A percentile compares a stretch with the other conserved stretches of the same genome.
These are phyloP conservation scores for Acanthamoeba lenticulata DNA, from an alignment of 208 protist species.

Conservation along the genomic window DNA sequence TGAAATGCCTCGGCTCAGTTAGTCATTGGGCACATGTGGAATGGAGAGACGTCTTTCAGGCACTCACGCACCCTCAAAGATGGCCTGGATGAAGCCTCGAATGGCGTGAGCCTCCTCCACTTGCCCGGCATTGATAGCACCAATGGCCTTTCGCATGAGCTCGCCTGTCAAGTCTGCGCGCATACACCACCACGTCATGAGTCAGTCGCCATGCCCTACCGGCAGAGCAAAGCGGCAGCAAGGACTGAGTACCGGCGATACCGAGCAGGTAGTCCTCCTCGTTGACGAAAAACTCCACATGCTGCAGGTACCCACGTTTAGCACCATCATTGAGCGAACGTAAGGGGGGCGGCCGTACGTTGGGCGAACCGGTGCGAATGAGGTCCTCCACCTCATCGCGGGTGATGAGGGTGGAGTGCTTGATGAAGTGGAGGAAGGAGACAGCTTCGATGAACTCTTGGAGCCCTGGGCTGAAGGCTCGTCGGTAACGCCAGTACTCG, in stretches of 20 bases:
- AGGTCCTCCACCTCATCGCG: slow-evolving; percentile 65
- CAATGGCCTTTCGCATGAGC: slow-evolving; percentile 74
- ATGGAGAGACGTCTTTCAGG: too few species aligned
- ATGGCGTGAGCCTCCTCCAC: slow-evolving; percentile 50
- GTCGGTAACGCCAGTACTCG: slow-evolving; percentile 71
- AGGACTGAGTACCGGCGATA: slow-evolving; percentile 25
- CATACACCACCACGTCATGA: neutral
- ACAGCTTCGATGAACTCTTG: slow-evolving; percentile 80
- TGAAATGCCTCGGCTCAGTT: too few species aligned
- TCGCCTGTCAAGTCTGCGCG: slow-evolving; percentile 72
- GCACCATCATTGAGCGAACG: too few species aligned
- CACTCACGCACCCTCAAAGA: slow-evolving; percentile 57
- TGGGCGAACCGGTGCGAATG: neutral
- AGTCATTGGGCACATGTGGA: too few species aligned
- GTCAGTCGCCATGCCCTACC: too few species aligned
- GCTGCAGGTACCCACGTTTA: too few species aligned
- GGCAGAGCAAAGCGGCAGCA: too few species aligned
- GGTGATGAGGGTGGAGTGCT: slow-evolving; percentile 64
- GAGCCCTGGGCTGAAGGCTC: slow-evolving; percentile 68
- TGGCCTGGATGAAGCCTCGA: slow-evolving; percentile 64
- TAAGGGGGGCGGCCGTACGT: too few species aligned
- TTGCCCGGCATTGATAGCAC: neutral
- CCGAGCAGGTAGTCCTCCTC: slow-evolving; percentile 73
- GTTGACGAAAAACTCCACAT: slow-evolving; percentile 59
- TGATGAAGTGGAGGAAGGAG: slow-evolving; percentile 70